A percentile compares a stretch with the other conserved stretches of the same genome.
Conservation (phyloP, 2,329 filamentous ascomycete genomes). For the Gnomoniopsis sp. region DNA sequence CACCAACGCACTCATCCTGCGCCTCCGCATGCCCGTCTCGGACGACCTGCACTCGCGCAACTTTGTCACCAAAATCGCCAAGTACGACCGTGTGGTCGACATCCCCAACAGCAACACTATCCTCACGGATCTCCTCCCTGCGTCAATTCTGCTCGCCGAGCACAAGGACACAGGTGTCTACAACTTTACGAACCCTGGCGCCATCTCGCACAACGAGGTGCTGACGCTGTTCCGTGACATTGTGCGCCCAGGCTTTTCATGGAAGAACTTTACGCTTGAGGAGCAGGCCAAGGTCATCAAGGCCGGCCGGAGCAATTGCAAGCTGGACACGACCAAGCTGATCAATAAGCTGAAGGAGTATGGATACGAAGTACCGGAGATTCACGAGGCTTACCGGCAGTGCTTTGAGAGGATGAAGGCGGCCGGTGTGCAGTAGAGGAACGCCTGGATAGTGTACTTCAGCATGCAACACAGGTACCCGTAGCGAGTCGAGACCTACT, state of each 20-base stretch:
- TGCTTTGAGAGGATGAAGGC: slow-evolving; percentile 65
- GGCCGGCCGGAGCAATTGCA: slow-evolving; percentile 64
- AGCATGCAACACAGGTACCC: neutral
- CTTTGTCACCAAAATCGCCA: slow-evolving; percentile 67
- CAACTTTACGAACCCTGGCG: slow-evolving; percentile 69
- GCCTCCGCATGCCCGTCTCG: slow-evolving; percentile 66
- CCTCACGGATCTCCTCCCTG: slow-evolving; percentile 61
- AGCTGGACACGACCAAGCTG: slow-evolving; percentile 61
- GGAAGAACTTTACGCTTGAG: slow-evolving; percentile 64
- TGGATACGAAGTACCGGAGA: slow-evolving; percentile 54
- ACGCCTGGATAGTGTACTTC: neutral
- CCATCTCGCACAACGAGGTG: slow-evolving; percentile 70
- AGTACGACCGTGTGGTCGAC: slow-evolving; percentile 63
- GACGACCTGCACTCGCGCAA: slow-evolving; percentile 64
- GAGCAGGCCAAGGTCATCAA: slow-evolving; percentile 67
- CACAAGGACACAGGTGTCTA: slow-evolving; percentile 61
- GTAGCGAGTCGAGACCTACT: neutral
- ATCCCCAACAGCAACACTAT: slow-evolving; percentile 68
- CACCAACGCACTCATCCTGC: slow-evolving; percentile 58
- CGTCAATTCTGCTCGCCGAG: slow-evolving; percentile 57
- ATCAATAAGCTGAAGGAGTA: slow-evolving; percentile 58
- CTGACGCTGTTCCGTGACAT: slow-evolving; percentile 60
- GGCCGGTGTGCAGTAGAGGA: slow-evolving; percentile 44
- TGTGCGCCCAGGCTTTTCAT: slow-evolving; percentile 56
- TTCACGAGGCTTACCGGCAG: slow-evolving; percentile 57